phyloP scores from a whole-genome alignment of 345 rosid species.

The rapeseed (Brassica napus) region DNA sequence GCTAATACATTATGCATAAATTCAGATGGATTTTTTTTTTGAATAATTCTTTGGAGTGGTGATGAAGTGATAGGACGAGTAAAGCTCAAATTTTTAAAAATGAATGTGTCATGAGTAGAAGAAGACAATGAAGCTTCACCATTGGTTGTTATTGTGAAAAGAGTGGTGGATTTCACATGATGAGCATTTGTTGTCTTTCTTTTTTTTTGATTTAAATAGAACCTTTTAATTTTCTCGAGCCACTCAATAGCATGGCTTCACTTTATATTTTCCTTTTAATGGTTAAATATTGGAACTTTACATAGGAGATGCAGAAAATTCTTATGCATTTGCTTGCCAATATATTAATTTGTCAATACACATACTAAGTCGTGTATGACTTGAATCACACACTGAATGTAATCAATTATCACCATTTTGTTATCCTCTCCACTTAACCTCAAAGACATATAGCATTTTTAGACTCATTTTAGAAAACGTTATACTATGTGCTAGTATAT shows the following conservation, averaged over 20 bases:
- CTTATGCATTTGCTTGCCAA: background rate
- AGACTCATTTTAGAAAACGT: too few species aligned
- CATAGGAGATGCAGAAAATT: background rate
- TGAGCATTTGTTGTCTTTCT: slow-evolving; percentile 25
- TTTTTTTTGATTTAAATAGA: slow-evolving; percentile 22
- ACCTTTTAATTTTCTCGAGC: slow-evolving; percentile 33
- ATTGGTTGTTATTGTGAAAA: slow-evolving; percentile 23
- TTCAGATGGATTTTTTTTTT: background rate
- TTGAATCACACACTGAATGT: too few species aligned
- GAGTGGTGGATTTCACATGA: slow-evolving; percentile 39
- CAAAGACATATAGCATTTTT: too few species aligned
- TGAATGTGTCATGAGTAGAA: slow-evolving; percentile 27
- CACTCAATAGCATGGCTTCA: slow-evolving; percentile 30
- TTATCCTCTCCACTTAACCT: too few species aligned
- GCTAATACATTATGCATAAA: background rate
- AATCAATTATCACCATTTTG: too few species aligned
- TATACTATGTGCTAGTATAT: too few species aligned
- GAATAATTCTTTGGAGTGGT: slow-evolving; percentile 17
- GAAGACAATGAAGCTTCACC: slow-evolving; percentile 14
- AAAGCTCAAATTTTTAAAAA: background rate
- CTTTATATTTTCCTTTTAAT: background rate
- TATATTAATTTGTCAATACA: background rate
- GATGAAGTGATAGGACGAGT: slow-evolving; percentile 30
- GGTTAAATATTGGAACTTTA: background rate
- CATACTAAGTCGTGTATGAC: too few species aligned